phyloP scores from a whole-genome alignment of 192 early-diverging fungal species.

The Coemansia furcata region DNA sequence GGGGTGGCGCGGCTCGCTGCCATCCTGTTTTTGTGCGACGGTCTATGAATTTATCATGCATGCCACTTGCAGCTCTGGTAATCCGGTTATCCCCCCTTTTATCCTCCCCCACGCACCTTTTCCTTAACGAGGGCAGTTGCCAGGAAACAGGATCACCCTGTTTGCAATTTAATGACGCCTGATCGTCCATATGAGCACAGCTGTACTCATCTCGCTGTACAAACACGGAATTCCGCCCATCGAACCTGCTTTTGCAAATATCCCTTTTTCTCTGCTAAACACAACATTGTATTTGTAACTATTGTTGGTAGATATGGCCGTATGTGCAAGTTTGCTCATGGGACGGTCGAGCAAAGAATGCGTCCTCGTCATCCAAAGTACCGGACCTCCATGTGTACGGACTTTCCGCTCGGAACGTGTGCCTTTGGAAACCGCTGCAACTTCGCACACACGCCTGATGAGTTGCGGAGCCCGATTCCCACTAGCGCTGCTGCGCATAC shows the following conservation, averaged over 20 bases:
- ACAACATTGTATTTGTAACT: neutral
- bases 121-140: neutral
- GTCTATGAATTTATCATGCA: neutral
- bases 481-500: slow-evolving; percentile 9
- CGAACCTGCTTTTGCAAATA: neutral
- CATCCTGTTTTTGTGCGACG: neutral
- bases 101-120: neutral
- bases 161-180: neutral
- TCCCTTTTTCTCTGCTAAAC: neutral
- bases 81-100: neutral
- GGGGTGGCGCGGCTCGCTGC: neutral
- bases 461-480: slow-evolving; percentile 34
- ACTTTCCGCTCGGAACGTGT: slow-evolving; percentile 86
- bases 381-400: slow-evolving; percentile 93
- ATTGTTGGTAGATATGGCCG: slow-evolving; percentile 70
- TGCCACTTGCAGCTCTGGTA: neutral
- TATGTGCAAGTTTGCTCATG: slow-evolving; percentile 96
- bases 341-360: slow-evolving; percentile 68
- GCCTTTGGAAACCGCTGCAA: slow-evolving; percentile 94
- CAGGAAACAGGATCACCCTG: neutral
- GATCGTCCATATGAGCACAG: neutral
- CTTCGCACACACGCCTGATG: slow-evolving; percentile 74
- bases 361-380: slow-evolving; percentile 89
- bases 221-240: neutral
- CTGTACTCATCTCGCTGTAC: neutral